These are phyloP conservation scores for Lasiosphaeris hirsuta DNA, from an alignment of 495 filamentous ascomycete species.

Conservation along the genomic window DNA sequence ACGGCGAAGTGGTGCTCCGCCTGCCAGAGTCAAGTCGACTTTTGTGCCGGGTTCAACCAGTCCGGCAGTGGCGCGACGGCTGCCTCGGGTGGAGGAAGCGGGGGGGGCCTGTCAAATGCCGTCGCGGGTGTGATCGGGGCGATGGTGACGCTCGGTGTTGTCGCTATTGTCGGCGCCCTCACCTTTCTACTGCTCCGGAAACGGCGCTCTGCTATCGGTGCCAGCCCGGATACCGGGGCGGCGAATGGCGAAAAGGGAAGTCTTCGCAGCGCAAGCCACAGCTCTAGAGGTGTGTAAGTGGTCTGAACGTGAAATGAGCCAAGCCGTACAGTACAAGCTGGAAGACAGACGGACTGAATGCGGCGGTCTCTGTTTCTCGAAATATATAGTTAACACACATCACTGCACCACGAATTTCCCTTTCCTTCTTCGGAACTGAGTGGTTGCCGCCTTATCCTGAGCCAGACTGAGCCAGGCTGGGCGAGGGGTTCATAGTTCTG, in stretches of 20 bases:
- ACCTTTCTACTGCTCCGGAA: neutral
- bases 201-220: neutral
- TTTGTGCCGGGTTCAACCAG: slow-evolving; percentile 10
- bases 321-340: no score
- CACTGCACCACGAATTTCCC: no score
- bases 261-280: neutral
- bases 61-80: neutral
- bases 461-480: no score
- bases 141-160: slow-evolving; percentile 9
- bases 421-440: no score
- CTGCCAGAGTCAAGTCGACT: slow-evolving; percentile 16
- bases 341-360: no score
- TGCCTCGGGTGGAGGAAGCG: neutral
- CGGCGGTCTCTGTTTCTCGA: no score
- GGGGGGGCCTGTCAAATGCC: slow-evolving; percentile 3
- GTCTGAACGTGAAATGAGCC: no score
- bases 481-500: no score
- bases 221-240: neutral
- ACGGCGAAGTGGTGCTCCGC: slow-evolving; percentile 14
- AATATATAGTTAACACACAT: no score
- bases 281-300: no score
- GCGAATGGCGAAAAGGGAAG: neutral
- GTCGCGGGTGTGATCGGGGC: slow-evolving; percentile 10
- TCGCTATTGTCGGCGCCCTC: neutral
- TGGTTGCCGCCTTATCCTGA: no score